These are phyloP conservation scores for Acorus calamus DNA, from an alignment of 106 monocot genomes.

Conservation along the genomic window DNA sequence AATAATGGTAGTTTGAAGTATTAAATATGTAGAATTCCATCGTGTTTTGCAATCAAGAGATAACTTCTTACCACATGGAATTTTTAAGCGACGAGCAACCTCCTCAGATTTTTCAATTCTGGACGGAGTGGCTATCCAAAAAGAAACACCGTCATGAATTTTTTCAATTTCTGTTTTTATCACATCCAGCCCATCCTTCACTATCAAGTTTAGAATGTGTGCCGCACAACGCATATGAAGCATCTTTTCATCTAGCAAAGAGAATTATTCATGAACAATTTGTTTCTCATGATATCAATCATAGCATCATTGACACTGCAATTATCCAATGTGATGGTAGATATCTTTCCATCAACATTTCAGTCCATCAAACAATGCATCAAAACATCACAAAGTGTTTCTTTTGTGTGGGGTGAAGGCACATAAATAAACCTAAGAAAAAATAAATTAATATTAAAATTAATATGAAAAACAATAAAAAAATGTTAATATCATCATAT, in stretches of 20 bases:
- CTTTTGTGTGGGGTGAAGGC: conserved; percentile 7
- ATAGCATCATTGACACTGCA: conserved; percentile 1
- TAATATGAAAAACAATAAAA: background rate
- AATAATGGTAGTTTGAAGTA: background rate
- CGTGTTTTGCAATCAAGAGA: conserved; percentile 4
- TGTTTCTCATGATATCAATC: background rate
- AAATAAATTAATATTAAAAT: background rate
- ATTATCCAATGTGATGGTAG: conserved; percentile 8
- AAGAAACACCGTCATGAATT: conserved; percentile 9
- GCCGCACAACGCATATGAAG: conserved; percentile 16
- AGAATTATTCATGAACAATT: background rate
- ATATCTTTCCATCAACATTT: conserved; percentile 16
- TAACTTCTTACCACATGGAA: background rate
- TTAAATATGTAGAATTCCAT: conserved; percentile 10
- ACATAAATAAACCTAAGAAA: conserved; percentile 13
- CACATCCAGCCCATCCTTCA: conserved; percentile 12
- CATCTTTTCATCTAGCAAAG: background rate
- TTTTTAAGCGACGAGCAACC: background rate
- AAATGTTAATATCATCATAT: background rate
- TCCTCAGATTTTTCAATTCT: conserved; percentile 15
- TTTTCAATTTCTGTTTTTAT: conserved; percentile 6
- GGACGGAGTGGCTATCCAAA: conserved; percentile 4
- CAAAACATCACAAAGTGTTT: conserved; percentile 3
- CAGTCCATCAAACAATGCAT: conserved; percentile 9
- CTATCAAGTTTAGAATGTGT: conserved; percentile 20